phyloP scores from a whole-genome alignment of 805 yeast species.

The Schwanniomyces yamadae region DNA sequence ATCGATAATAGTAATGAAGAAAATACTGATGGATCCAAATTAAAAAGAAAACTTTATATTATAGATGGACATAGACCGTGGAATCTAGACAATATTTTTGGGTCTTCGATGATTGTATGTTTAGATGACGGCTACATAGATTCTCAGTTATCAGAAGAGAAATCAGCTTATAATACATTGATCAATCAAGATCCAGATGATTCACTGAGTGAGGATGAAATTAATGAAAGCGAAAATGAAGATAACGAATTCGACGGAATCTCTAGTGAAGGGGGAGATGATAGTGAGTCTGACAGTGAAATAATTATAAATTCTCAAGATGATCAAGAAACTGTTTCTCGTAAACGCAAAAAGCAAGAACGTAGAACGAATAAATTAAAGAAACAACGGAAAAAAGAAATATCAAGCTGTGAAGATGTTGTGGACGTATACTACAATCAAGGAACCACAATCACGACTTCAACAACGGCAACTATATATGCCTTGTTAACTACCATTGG shows the following conservation, averaged over 20 bases:
- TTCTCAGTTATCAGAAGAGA: constrained; percentile 54
- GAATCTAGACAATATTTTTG: constrained; percentile 91
- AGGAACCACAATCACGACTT: constrained; percentile 75
- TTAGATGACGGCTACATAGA: constrained; percentile 84
- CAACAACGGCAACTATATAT: constrained; percentile 77
- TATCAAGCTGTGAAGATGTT: constrained; percentile 48
- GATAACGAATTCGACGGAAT: constrained; percentile 27
- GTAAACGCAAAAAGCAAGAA: constrained; percentile 32
- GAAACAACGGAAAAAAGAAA: constrained; percentile 38
- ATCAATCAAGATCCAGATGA: constrained; percentile 41
- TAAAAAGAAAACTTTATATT: constrained; percentile 67
- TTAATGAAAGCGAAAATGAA: constrained; percentile 27
- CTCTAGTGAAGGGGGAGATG: constrained; percentile 19
- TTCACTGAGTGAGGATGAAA: constrained; percentile 11
- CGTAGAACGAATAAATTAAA: constrained; percentile 27
- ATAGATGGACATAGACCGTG: constrained; percentile 95
- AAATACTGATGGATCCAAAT: constrained; percentile 22
- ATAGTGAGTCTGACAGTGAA: constrained; percentile 16
- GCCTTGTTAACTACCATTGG: constrained; percentile 79
- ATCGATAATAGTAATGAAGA: constrained; percentile 20
- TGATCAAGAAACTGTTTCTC: constrained; percentile 20
- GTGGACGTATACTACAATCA: constrained; percentile 78
- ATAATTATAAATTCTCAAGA: constrained; percentile 21
- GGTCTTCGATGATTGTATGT: constrained; percentile 72
- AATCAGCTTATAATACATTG: constrained; percentile 58